These are phyloP conservation scores for Sporothrix phasma DNA, from an alignment of 2,329 filamentous ascomycete species.

Conservation along the genomic window DNA sequence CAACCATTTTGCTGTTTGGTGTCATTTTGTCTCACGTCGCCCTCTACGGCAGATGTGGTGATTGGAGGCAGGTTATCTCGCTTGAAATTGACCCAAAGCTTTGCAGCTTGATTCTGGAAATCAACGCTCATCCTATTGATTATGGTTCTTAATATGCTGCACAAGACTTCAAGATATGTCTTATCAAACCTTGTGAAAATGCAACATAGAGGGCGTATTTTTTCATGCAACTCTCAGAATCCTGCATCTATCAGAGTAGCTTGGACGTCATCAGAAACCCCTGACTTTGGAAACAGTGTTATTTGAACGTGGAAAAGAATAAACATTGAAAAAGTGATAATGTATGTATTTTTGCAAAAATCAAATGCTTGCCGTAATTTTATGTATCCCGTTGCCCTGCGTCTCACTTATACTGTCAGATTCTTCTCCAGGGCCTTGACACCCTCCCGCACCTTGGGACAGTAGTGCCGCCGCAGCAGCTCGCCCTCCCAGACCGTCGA, in stretches of 20 bases:
- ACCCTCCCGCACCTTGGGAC: constrained; percentile 72
- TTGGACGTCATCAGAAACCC: too few relatives aligned
- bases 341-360: background rate
- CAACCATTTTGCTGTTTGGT: background rate
- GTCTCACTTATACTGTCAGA: constrained; percentile 27
- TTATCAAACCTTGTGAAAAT: too few relatives aligned
- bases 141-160: too few relatives aligned
- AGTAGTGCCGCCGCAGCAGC: constrained; percentile 73
- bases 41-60: too few relatives aligned
- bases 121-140: too few relatives aligned
- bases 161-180: too few relatives aligned
- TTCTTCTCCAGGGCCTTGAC: constrained; percentile 59
- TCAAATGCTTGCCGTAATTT: background rate
- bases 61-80: too few relatives aligned
- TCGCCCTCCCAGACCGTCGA: constrained; percentile 91
- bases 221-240: too few relatives aligned
- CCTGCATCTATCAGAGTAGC: too few relatives aligned
- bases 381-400: background rate
- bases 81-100: too few relatives aligned
- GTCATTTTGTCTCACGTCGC: background rate
- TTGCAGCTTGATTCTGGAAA: too few relatives aligned
- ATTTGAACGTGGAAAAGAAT: background rate
- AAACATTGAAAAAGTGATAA: background rate
- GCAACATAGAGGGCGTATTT: too few relatives aligned
- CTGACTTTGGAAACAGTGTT: background rate